Evolutionary conservation across 1,139 yeast species (phyloP), one percentile per base, ranked within the genome.

Genomic region (Protomyces inouyei): DNA sequence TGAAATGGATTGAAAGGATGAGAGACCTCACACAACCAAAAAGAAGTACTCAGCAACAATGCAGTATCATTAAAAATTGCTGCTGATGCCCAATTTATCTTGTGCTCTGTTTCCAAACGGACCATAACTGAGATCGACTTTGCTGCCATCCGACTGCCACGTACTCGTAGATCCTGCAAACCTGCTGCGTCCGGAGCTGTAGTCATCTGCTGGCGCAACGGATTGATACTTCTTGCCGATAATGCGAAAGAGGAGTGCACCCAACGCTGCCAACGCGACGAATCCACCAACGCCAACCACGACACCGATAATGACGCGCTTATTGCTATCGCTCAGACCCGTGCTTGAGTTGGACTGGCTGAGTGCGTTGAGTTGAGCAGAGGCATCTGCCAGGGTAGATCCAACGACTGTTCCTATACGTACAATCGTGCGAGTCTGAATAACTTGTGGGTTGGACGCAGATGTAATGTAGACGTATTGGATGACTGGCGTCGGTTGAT

Each of bases 341-440:
- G 57, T 38, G 16, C 48, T 51, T 0, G 63, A 51, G 18, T 59
- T 52, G n/a, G 38, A 48, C 25, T 59, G 63, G 12, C 57, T 52
- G n/a, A 51, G 57, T 4, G 63, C 63, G 23, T 59, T 59, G 40
- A 59, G 43, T n/a, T 55, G 57, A 9, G 63, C 63, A 8, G 63
- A 52, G 10, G 54, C 63, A 16, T 59, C 63, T 3, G 63, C 63
- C 23, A 52, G 21, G 16, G 63, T 52, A 1, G 56, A 36, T 10
- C 63, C 63, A 18, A 57, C 52, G 4, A 52, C 52, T 9, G 63
- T 59, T 5, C 63, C 63, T 21, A 59, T 43, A 28, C 45, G 45
- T 6, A 52, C 56, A 14, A 59, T 40, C 8, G 63, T 59, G 28
- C 16, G 52, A 1, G 63, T 43, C 12, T 43, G 48, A 2, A 43